Conservation (phyloP, 2,329 filamentous ascomycete genomes). For the Fusarium circinatum region DNA sequence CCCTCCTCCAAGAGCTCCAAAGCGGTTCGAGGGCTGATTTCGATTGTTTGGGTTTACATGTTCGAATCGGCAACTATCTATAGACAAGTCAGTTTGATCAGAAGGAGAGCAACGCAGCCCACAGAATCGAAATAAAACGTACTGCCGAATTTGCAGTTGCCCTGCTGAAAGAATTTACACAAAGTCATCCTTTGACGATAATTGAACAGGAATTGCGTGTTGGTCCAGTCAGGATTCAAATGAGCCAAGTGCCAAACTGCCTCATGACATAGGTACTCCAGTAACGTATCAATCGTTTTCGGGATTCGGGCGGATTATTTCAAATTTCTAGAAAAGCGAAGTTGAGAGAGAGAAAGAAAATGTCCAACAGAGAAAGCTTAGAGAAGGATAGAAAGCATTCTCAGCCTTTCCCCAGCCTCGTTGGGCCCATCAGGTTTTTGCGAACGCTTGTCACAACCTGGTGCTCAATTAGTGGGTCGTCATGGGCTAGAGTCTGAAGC, state of each 20-base stretch:
- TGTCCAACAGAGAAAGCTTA: constrained; percentile 3
- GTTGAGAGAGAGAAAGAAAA: neutral
- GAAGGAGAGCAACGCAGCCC: neutral
- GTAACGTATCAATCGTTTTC: neutral
- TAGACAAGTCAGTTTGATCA: constrained; percentile 14
- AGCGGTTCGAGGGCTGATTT: constrained; percentile 63
- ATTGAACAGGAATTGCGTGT: neutral
- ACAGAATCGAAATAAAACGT: constrained; percentile 39
- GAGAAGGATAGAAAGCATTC: neutral
- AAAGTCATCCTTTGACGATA: constrained; percentile 49
- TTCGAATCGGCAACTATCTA: constrained; percentile 65
- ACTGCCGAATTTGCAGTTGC: constrained; percentile 64
- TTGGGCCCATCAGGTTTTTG: constrained; percentile 24
- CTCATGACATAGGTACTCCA: constrained; percentile 31
- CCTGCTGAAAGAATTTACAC: constrained; percentile 62
- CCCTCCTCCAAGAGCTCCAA: constrained; percentile 59
- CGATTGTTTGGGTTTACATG: constrained; percentile 55
- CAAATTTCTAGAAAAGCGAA: neutral
- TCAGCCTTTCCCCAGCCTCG: constrained; percentile 45
- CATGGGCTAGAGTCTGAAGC: constrained; percentile 9
- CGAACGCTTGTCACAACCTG: neutral
- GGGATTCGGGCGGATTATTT: neutral
- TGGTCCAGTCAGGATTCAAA: constrained; percentile 10
- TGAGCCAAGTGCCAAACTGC: constrained; percentile 26
- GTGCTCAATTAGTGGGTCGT: constrained; percentile 11